These are phyloP conservation scores for Ganoderma leucocontextum DNA, from an alignment of 1,284 basidiomycete species.

Conservation along the genomic window DNA sequence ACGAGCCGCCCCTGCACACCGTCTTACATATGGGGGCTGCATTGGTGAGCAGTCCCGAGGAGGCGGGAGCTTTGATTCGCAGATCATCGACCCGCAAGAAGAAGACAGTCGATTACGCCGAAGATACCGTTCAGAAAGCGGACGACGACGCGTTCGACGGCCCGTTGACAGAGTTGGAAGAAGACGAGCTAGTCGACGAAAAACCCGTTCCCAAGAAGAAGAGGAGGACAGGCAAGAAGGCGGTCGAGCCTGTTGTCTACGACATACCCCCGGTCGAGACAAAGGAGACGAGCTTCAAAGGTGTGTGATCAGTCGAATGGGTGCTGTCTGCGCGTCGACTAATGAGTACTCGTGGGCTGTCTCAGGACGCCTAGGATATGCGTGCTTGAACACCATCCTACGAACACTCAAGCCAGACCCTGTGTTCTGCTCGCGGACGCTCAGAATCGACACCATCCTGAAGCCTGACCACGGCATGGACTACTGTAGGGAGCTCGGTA, in stretches of 20 bases:
- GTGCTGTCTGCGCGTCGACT: not conserved
- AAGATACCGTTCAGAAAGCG: slow-evolving; percentile 1
- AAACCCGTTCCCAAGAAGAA: slow-evolving; percentile 45
- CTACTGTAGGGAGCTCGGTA: slow-evolving; percentile 81
- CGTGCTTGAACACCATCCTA: slow-evolving; percentile 86
- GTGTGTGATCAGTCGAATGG: slow-evolving; percentile 37
- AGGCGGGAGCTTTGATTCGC: slow-evolving; percentile 24
- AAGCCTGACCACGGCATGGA: slow-evolving; percentile 77
- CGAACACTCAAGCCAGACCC: slow-evolving; percentile 74
- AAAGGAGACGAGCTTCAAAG: slow-evolving; percentile 74
- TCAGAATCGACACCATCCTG: slow-evolving; percentile 78
- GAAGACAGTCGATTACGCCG: slow-evolving; percentile 24
- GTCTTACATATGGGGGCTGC: slow-evolving; percentile 10
- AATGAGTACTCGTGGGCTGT: not conserved
- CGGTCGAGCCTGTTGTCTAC: slow-evolving; percentile 68
- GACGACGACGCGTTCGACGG: slow-evolving; percentile 36
- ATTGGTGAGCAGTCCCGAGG: slow-evolving; percentile 28
- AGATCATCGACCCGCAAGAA: slow-evolving; percentile 25
- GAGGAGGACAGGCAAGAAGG: slow-evolving; percentile 51
- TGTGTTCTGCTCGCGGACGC: slow-evolving; percentile 66
- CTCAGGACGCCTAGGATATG: slow-evolving; percentile 75
- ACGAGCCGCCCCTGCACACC: not conserved
- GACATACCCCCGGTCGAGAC: slow-evolving; percentile 74
- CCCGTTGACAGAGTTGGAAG: slow-evolving; percentile 38
- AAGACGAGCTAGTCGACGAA: slow-evolving; percentile 28